phyloP scores from a whole-genome alignment of 208 protist species.

The Trypanosoma platydactyli region DNA sequence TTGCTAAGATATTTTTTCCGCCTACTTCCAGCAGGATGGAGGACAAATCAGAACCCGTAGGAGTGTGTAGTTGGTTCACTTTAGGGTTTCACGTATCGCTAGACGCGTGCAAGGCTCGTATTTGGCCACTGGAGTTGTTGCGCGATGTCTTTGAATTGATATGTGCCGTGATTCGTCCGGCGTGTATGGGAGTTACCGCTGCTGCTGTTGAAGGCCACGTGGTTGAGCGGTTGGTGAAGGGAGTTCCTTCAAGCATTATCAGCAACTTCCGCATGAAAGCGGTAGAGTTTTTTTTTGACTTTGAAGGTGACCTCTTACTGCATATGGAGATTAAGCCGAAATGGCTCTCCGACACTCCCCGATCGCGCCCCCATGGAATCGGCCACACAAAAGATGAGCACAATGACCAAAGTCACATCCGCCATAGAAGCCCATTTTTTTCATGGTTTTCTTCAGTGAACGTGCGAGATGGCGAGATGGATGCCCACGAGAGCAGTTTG shows the following conservation, averaged over 20 bases:
- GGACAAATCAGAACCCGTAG: background rate
- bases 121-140: constrained; percentile 40
- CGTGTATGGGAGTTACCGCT: background rate
- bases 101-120: constrained; percentile 6
- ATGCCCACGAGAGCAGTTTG: constrained; percentile 24
- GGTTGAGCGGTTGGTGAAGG: constrained; percentile 11
- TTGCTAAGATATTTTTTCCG: constrained; percentile 5
- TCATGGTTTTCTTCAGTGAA: constrained; percentile 36
- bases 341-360: constrained; percentile 13
- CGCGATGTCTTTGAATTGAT: constrained; percentile 45
- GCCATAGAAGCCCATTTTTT: constrained; percentile 10
- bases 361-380: background rate
- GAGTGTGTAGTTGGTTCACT: background rate
- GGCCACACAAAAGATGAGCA: background rate
- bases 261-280: constrained; percentile 19
- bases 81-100: background rate
- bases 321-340: constrained; percentile 33
- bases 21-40: background rate
- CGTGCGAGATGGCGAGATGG: constrained; percentile 5
- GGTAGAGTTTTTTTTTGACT: constrained; percentile 29
- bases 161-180: constrained; percentile 24
- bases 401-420: background rate
- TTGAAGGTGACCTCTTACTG: constrained; percentile 22
- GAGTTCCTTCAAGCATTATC: constrained; percentile 17
- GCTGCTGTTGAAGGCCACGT: background rate